phyloP scores from a whole-genome alignment of 2,329 filamentous ascomycete genomes.

The Diaporthe citri region DNA sequence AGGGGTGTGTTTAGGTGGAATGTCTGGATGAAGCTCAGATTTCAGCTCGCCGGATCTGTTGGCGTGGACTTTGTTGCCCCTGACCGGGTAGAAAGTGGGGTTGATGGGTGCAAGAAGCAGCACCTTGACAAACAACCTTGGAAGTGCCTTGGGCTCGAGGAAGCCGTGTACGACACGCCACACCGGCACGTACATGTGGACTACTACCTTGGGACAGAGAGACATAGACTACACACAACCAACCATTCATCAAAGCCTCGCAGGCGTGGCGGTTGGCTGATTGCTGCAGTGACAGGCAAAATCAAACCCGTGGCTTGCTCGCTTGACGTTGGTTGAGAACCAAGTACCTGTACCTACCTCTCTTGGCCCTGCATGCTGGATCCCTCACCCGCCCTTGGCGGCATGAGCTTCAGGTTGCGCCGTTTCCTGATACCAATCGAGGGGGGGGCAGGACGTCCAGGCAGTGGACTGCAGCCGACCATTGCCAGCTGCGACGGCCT shows the following conservation, averaged over 20 bases:
- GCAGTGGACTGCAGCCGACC: constrained; percentile 36
- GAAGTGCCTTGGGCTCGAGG: background rate
- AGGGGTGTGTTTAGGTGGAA: constrained; percentile 13
- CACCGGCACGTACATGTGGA: background rate
- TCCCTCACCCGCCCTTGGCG: constrained; percentile 33
- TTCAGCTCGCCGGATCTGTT: constrained; percentile 24
- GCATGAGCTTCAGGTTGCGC: constrained; percentile 16
- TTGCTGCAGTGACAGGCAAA: background rate
- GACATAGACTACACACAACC: background rate
- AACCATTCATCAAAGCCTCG: background rate
- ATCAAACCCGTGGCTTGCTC: background rate
- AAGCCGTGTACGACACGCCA: constrained; percentile 5
- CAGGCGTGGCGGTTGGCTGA: background rate
- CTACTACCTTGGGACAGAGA: background rate
- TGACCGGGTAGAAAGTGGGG: constrained; percentile 24
- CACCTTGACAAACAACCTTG: background rate
- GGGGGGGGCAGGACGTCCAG: constrained; percentile 16
- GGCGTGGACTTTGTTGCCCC: constrained; percentile 27
- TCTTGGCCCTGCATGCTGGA: constrained; percentile 32
- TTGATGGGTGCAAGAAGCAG: constrained; percentile 6
- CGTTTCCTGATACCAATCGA: constrained; percentile 28
- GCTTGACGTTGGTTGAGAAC: background rate
- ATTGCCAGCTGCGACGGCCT: constrained; percentile 29
- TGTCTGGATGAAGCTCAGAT: constrained; percentile 24
- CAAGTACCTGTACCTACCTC: background rate